Percentiles rank a stretch among this genome's conserved stretches.
phyloP scores from a whole-genome alignment of 441 rosid species.

The Adansonia gregorii region DNA sequence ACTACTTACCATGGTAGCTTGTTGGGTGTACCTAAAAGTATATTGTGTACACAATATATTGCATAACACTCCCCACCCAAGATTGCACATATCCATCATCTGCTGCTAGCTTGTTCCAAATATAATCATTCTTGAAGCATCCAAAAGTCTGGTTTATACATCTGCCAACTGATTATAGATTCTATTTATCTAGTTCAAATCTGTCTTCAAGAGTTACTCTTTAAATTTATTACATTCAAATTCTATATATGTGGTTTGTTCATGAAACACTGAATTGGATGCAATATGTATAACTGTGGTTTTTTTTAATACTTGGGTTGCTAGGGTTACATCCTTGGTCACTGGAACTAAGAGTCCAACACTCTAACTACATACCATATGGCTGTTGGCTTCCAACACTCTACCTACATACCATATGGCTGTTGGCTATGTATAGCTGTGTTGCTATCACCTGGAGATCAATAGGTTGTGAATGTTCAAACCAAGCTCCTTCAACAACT shows the following conservation, averaged over 20 bases:
- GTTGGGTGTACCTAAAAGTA: neutral
- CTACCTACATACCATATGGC: too few relatives aligned
- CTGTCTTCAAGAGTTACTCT: slow-evolving; percentile 12
- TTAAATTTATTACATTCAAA: neutral
- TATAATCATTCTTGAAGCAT: neutral
- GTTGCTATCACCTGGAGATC: neutral
- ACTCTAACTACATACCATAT: too few relatives aligned
- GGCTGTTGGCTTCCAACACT: too few relatives aligned
- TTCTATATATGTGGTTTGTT: neutral
- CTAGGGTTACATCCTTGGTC: too few relatives aligned
- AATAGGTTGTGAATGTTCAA: neutral
- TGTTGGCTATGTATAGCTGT: too few relatives aligned
- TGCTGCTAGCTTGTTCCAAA: neutral
- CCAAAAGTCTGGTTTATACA: neutral
- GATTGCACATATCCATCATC: neutral
- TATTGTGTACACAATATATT: neutral
- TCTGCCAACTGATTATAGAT: neutral
- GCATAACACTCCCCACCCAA: neutral
- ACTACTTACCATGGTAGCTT: neutral
- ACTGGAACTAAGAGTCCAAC: too few relatives aligned
- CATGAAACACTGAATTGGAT: neutral
- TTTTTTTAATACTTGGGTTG: too few relatives aligned
- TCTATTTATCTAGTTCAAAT: neutral
- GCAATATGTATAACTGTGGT: neutral
- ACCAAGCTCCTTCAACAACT: neutral